These are phyloP conservation scores for Mortierella sp. DNA, from an alignment of 371 early-diverging fungal genomes.

Conservation along the genomic window DNA sequence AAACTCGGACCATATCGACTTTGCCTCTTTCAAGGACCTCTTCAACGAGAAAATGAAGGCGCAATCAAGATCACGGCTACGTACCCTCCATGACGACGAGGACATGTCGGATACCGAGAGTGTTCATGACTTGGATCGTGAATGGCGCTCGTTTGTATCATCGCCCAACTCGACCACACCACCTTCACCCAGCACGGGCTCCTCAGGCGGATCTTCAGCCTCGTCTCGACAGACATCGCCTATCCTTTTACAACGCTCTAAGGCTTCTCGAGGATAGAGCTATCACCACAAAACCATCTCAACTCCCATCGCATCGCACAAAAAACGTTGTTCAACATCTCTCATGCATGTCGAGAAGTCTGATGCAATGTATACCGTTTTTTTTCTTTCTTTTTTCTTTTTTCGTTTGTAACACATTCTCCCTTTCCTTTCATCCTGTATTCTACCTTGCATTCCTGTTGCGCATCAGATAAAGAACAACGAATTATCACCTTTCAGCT, in stretches of 20 bases:
- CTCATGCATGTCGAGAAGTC: too few species aligned
- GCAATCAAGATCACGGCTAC: slow-evolving; percentile 4
- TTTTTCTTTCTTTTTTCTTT: too few species aligned
- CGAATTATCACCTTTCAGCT: too few species aligned
- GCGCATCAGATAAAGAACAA: too few species aligned
- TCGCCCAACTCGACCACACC: slow-evolving; percentile 53
- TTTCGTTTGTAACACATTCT: too few species aligned
- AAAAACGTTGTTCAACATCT: too few species aligned
- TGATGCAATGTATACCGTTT: too few species aligned
- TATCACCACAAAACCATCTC: not conserved
- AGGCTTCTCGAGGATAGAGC: not conserved
- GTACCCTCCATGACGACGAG: slow-evolving; percentile 23
- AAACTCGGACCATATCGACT: slow-evolving; percentile 18
- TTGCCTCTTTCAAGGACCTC: slow-evolving; percentile 24
- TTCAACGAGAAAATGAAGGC: slow-evolving; percentile 38
- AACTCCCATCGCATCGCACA: not conserved
- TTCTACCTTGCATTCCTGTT: too few species aligned
- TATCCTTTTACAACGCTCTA: slow-evolving; percentile 21
- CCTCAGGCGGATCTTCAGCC: slow-evolving; percentile 24
- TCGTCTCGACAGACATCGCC: slow-evolving; percentile 37
- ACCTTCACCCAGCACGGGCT: slow-evolving; percentile 37
- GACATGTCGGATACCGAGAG: slow-evolving; percentile 54
- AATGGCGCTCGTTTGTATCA: slow-evolving; percentile 48
- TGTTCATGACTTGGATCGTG: slow-evolving; percentile 23
- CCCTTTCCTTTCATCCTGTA: too few species aligned